Evolutionary conservation across 1,284 basidiomycete genomes (phyloP), one percentile per base, ranked within the genome.

Genomic region (Xerocomus minutiporus): DNA sequence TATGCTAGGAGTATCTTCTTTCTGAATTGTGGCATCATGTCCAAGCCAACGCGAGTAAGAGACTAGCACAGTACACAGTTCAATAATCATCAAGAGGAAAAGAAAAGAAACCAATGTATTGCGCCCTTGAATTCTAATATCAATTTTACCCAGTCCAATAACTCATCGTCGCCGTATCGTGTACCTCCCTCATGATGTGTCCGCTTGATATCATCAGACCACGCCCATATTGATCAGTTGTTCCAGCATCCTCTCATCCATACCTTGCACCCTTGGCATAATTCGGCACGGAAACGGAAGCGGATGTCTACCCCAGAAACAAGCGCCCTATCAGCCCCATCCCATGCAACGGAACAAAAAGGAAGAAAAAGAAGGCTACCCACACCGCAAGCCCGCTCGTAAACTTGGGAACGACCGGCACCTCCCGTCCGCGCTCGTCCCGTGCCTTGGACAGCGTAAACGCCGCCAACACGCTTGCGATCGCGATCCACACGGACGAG

Each of bases 221-320:
- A 39, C 8, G 25, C 46, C 52, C n/a, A 43, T 52, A 36, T 23
- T 31, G 2, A 62, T 54, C 52, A 53, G 20, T 43, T 34, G 46
- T 23, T 60, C 57, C 11, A 59, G 47, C 45, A 9, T 20, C 28
- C n/a, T 32, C 1, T 3, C 25, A 12, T 59, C 54, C 50, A 60
- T 52, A 25, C 47, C 55, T 8, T 49, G 43, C 12, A 51, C 29
- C n/a, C 61, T 46, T 23, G 61, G 57, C 29, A 55, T 43, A 12
- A 65, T 51, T 12, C 26, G 38, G 13, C 59, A 65, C 11, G 46
- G 53, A 43, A 63, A 65, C 35, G 53, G 52, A 12, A 56, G 35
- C 3, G 56, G 57, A 20, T 23, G 54, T 46, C 62, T 66, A 35
- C 20, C 34, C 1, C 26, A 36, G 20, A 40, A 17, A 8, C 31